phyloP scores from a whole-genome alignment of 2,329 filamentous ascomycete species.

The Fusarium algeriense region DNA sequence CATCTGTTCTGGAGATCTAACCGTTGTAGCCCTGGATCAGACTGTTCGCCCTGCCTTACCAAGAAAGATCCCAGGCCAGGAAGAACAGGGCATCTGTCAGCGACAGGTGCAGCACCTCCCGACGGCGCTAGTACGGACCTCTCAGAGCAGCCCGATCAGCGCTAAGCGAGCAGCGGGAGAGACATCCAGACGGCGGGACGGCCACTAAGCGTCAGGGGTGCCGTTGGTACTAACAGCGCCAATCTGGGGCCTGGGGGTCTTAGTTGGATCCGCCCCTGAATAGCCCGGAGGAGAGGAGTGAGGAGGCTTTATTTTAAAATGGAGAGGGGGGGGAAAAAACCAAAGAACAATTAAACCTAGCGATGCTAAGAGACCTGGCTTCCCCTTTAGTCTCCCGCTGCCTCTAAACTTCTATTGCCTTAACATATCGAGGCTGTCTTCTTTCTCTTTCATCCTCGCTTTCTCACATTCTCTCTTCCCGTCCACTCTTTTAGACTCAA shows the following conservation, averaged over 20 bases:
- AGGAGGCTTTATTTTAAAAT: constrained; percentile 47
- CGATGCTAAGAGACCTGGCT: constrained; percentile 34
- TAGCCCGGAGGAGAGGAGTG: constrained; percentile 16
- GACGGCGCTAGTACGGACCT: constrained; percentile 41
- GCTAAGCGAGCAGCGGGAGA: constrained; percentile 46
- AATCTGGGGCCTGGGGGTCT: constrained; percentile 48
- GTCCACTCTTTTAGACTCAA: constrained; percentile 25
- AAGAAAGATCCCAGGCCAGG: constrained; percentile 12
- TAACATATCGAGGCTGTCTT: constrained; percentile 26
- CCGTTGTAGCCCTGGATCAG: constrained; percentile 4
- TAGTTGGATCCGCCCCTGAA: constrained; percentile 49
- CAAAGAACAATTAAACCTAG: constrained; percentile 48
- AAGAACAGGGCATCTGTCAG: constrained; percentile 7
- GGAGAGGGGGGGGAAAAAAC: constrained; percentile 35
- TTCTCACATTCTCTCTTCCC: constrained; percentile 22
- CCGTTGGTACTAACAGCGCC: constrained; percentile 46
- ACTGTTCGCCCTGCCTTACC: constrained; percentile 16
- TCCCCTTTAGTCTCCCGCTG: constrained; percentile 41
- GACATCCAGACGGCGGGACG: constrained; percentile 44
- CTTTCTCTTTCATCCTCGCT: constrained; percentile 13
- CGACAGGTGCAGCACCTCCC: constrained; percentile 36
- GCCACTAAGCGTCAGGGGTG: constrained; percentile 45
- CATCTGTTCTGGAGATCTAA: constrained; percentile 10
- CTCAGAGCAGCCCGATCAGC: constrained; percentile 46
- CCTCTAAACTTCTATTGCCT: constrained; percentile 24